These are phyloP conservation scores for Globisporangium nodosum DNA, from an alignment of 352 stramenopile species.

Conservation along the genomic window DNA sequence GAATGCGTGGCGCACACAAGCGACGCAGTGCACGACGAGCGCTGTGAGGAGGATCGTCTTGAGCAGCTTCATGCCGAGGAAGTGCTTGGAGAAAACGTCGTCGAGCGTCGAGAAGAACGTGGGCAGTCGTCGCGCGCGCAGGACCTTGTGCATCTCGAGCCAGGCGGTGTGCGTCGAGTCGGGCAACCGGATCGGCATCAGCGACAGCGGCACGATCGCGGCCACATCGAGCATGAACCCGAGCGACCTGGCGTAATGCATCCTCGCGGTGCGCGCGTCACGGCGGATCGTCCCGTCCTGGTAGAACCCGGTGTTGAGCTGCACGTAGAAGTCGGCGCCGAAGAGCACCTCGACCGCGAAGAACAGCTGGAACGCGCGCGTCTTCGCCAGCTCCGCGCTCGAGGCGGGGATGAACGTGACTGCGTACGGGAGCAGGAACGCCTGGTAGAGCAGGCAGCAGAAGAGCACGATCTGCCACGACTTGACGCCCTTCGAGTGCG, in stretches of 20 bases:
- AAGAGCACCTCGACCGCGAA: constrained; percentile 44
- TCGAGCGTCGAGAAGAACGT: constrained; percentile 44
- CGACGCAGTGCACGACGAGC: constrained; percentile 42
- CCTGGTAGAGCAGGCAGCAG: constrained; percentile 42
- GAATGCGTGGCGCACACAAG: constrained; percentile 38
- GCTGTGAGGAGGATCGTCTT: constrained; percentile 30
- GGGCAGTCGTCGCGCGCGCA: constrained; percentile 32
- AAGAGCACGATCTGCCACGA: constrained; percentile 55
- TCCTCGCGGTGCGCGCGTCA: constrained; percentile 27
- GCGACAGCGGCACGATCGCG: constrained; percentile 33
- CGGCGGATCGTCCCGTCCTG: constrained; percentile 39
- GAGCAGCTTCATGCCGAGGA: constrained; percentile 42
- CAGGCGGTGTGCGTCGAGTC: neutral
- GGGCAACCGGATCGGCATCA: constrained; percentile 13
- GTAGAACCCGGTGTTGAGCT: constrained; percentile 55
- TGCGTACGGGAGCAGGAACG: constrained; percentile 43
- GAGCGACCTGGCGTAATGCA: constrained; percentile 37
- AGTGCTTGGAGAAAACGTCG: constrained; percentile 46
- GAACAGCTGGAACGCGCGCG: constrained; percentile 25
- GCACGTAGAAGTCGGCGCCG: constrained; percentile 42
- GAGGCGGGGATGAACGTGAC: constrained; percentile 22
- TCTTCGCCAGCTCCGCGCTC: constrained; percentile 9
- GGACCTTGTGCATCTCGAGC: constrained; percentile 51
- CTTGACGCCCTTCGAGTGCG: constrained; percentile 46
- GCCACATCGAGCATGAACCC: constrained; percentile 40